Base-by-base conservation (phyloP, 805 yeast species). In the Candida schatavii region DNA sequence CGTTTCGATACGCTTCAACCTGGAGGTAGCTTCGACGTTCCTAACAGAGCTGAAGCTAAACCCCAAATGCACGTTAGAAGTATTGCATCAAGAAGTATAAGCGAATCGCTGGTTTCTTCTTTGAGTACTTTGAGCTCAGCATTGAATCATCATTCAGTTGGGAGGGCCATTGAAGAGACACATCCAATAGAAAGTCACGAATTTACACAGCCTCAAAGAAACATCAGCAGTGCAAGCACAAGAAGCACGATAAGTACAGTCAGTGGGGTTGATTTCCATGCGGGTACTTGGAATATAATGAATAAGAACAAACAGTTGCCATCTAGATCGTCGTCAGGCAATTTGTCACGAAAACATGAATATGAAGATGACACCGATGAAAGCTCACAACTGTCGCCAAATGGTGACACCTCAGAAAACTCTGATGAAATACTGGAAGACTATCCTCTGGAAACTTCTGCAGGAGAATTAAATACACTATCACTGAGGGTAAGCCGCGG, bases 81-180 rank as follows among this genome's bases (percentile, higher is more conserved):
- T 10, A 35, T 25, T 20, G 29, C 29, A 4, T 14, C 22, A 33
- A 44, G 74, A 39, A 55, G 55, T 9, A 62, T 64, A 43, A 66
- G 72, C 34, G 72, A 68, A 39, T 65, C 72, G 1, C 56, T 52
- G 15, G 68, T 63, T 2, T 65, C 71, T 4, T 62, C 72, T 0
- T 62, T 66, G 10, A 63, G 70, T 44, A 59, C 68, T 0, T 61
- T 64, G 42, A 63, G 68, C 44, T 58, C 70, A 1, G 49, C 61
- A 14, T 7, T 13, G 15, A 29, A 13, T 14, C 15, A 29, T 13
- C 15, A 13, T 25, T 13, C 28, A 10, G 28, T 10, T 25, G 28
- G 28, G 13, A 25, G 28, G 28, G 9, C 28, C 32, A 10, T n/a
- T 19, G 20, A 26, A 18, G 7, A 17, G 30, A 6, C n/a, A n/a